Evolutionary conservation across 164 flowering plant genomes (phyloP).

Genomic region (Vitis rupestris): DNA sequence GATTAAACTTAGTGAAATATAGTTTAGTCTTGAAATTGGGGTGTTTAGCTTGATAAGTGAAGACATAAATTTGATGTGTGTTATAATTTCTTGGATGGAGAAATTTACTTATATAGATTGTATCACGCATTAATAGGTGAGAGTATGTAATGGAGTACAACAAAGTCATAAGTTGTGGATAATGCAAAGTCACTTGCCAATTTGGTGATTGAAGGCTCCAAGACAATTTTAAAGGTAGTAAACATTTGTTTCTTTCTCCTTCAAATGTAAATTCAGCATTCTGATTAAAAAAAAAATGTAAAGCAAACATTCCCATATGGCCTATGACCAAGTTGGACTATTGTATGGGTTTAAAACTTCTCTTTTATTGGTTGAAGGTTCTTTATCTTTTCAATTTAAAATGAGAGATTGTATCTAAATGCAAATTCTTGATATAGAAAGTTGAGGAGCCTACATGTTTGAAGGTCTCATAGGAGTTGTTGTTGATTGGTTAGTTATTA

Average conservation of each 20-base stretch:
- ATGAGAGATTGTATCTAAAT: not conserved
- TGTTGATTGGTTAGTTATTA: slow-evolving; percentile 92
- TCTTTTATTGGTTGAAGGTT: not conserved
- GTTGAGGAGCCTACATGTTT: slow-evolving; percentile 60
- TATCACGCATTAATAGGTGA: slow-evolving; percentile 48
- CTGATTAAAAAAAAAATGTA: too few relatives aligned
- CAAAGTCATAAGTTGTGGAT: slow-evolving; percentile 60
- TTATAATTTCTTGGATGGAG: too few relatives aligned
- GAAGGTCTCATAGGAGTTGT: slow-evolving; percentile 95
- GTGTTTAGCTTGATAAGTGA: too few relatives aligned
- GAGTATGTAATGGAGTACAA: slow-evolving; percentile 87
- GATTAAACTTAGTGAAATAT: too few relatives aligned
- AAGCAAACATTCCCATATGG: not conserved
- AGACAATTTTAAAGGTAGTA: slow-evolving; percentile 70
- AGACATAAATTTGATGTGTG: too few relatives aligned
- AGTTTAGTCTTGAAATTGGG: too few relatives aligned
- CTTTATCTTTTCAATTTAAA: not conserved
- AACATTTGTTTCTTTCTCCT: not conserved
- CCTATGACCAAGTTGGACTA: not conserved
- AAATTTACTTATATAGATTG: not conserved
- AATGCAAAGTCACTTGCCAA: slow-evolving; percentile 27
- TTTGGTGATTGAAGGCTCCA: slow-evolving; percentile 68
- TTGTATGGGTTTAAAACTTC: not conserved
- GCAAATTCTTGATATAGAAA: slow-evolving; percentile 32
- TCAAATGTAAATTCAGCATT: too few relatives aligned